Evolutionary conservation across 2,329 filamentous ascomycete species (phyloP), one percentile per base, ranked within the genome.

Genomic region (Xylariaceae sp.): DNA sequence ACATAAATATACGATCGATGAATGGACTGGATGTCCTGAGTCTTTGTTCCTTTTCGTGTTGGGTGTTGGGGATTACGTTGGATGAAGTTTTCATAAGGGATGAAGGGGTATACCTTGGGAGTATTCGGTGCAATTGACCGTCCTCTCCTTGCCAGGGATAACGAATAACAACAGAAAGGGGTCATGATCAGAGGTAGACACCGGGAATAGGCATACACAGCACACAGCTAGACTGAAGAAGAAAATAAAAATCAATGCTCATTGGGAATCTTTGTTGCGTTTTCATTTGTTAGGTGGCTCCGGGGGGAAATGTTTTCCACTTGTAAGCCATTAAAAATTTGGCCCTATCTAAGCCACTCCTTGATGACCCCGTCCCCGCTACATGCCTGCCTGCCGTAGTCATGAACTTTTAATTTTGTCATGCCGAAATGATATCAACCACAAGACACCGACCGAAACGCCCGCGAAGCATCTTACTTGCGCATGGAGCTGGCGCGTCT

Each of bases 401-500:
- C 65, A 65, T 69, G 66, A 68, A 30, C 23, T 30, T 30, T 30
- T 30, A 30, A 30, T 30, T 67, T 68, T 45, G 61, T 65, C 68
- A 69, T 72, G 66, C 66, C 68, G 65, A 66, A 72, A 73, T 71
- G 69, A 10, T 70, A 71, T 71, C 70, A 71, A 72, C 71, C 70
- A 69, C 70, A 72, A 71, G 70, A 72, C 67, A 68, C 70, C 66
- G 61, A 71, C 67, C 68, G 64, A 73, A 30, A 73, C 71, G 71
- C 69, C 71, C 70, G 70, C 23, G 68, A 73, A 67, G 68, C 60
- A 75, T 82, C 81, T 30, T 90, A 92, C 83, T 93, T 93, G 84
- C 83, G 87, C 88, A 95, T 91, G 74, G 93, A 97, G 78, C 90
- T 95, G 73, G 93, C 93, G 77, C 94, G 87, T 78, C 94, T 88